Percentiles rank a stretch among this genome's conserved stretches.
Evolutionary conservation across 1,139 yeast genomes (phyloP).

Genomic region (Yamadazyma triangularis): DNA sequence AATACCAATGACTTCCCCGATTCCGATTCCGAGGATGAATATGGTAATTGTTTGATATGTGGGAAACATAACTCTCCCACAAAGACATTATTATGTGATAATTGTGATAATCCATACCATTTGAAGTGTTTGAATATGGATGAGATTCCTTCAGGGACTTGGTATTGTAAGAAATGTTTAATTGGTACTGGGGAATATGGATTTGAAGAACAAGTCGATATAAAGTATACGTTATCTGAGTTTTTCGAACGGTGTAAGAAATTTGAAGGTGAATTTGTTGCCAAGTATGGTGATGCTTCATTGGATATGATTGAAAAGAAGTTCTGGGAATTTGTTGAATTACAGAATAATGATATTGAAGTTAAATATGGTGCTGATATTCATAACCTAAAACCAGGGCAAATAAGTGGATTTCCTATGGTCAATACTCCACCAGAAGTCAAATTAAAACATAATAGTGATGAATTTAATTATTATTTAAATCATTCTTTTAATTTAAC

Average conservation of each 20-base stretch:
- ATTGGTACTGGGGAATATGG: conserved; percentile 89
- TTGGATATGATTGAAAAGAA: conserved; percentile 46
- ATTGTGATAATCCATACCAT: conserved; percentile 70
- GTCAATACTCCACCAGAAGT: conserved; percentile 25
- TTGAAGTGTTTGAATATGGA: conserved; percentile 50
- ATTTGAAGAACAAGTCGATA: conserved; percentile 64
- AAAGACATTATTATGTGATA: conserved; percentile 60
- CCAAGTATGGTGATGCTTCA: conserved; percentile 25
- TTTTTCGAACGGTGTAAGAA: conserved; percentile 56
- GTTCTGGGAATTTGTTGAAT: conserved; percentile 58
- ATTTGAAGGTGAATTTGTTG: conserved; percentile 40
- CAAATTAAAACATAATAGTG: conserved; percentile 16
- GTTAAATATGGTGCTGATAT: conserved; percentile 80
- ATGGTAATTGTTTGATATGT: conserved; percentile 51
- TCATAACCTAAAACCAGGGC: conserved; percentile 55
- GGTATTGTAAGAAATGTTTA: conserved; percentile 83
- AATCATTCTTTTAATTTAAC: conserved; percentile 66
- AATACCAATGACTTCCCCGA: conserved; percentile 18
- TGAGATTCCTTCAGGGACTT: conserved; percentile 50
- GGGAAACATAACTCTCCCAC: conserved; percentile 45
- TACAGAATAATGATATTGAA: conserved; percentile 41
- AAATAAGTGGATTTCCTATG: conserved; percentile 66
- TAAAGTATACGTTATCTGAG: conserved; percentile 54
- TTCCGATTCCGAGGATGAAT: conserved; percentile 27
- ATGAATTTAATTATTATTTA: conserved; percentile 30